phyloP scores from a whole-genome alignment of 1,139 yeast species.

The Hyphopichia fennica region DNA sequence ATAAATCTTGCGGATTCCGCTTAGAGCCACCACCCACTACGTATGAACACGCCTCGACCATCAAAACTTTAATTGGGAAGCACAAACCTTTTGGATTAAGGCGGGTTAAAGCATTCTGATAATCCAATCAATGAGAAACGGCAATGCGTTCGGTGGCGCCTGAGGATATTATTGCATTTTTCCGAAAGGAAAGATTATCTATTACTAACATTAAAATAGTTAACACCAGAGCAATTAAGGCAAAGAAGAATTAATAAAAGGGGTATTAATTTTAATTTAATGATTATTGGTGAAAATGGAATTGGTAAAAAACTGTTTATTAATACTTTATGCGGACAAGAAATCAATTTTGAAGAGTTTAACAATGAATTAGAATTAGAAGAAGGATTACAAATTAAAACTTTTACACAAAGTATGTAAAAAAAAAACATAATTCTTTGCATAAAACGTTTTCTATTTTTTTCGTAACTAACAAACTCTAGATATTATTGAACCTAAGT shows the following conservation, averaged over 20 bases:
- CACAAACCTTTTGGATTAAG: too few relatives aligned
- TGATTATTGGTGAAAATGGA: slow-evolving; percentile 36
- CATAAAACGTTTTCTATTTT: background rate
- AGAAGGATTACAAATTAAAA: background rate
- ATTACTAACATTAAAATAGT: slow-evolving; percentile 6
- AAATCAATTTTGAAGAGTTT: background rate
- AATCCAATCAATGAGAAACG: too few relatives aligned
- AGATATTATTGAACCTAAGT: slow-evolving; percentile 16
- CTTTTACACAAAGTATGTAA: background rate
- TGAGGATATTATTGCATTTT: background rate
- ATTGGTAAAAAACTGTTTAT: slow-evolving; percentile 34
- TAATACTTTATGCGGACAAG: slow-evolving; percentile 25
- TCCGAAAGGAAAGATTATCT: background rate
- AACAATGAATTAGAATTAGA: too few relatives aligned
- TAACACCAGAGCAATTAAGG: slow-evolving; percentile 18
- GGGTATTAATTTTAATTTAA: slow-evolving; percentile 27
- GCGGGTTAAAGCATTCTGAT: too few relatives aligned
- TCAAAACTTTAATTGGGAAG: too few relatives aligned
- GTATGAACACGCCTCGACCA: too few relatives aligned
- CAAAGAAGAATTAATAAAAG: slow-evolving; percentile 14
- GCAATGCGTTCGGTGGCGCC: too few relatives aligned
- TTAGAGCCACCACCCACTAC: too few relatives aligned
- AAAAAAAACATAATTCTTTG: background rate
- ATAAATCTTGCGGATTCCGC: too few relatives aligned
- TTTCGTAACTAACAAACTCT: background rate